Percentiles rank a stretch among this genome's conserved stretches.
Conservation (phyloP, 2,329 filamentous ascomycete genomes). For the Pseudogymnoascus sp. region DNA sequence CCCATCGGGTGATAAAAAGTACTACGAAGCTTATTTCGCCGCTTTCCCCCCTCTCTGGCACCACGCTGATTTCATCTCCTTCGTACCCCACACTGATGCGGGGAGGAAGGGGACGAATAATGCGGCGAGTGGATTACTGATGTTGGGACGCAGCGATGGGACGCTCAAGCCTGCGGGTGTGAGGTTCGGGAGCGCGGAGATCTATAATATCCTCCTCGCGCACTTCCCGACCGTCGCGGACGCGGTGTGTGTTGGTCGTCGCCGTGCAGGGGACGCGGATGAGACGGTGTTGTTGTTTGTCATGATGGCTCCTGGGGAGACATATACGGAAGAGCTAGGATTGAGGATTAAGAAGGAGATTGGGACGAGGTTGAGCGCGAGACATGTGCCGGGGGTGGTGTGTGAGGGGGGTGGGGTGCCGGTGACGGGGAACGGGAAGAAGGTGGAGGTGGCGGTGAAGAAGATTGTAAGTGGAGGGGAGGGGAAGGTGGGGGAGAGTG, state of each 20-base stretch:
- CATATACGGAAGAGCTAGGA: conserved; percentile 54
- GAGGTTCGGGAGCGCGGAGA: conserved; percentile 86
- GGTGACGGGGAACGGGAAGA: conserved; percentile 91
- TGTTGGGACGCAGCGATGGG: conserved; percentile 88
- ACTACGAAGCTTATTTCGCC: conserved; percentile 80
- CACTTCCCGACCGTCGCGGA: conserved; percentile 79
- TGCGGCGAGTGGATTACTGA: conserved; percentile 68
- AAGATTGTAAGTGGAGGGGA: conserved; percentile 85
- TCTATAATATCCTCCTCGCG: conserved; percentile 86
- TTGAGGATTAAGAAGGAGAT: conserved; percentile 59
- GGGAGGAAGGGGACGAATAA: conserved; percentile 39
- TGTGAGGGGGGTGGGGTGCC: conserved; percentile 75
- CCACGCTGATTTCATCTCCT: conserved; percentile 82
- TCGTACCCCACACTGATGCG: conserved; percentile 23
- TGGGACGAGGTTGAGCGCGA: conserved; percentile 70
- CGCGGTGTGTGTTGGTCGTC: conserved; percentile 76
- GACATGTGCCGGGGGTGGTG: conserved; percentile 80
- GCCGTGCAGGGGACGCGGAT: conserved; percentile 38
- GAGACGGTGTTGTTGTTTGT: conserved; percentile 69
- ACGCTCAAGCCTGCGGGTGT: conserved; percentile 89
- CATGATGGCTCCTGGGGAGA: conserved; percentile 49
- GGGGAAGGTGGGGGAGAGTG: conserved; percentile 82
- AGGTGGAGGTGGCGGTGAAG: conserved; percentile 94
- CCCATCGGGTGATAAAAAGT: conserved; percentile 62
- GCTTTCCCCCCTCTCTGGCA: conserved; percentile 76